Percentiles rank a stretch among this genome's conserved stretches.
phyloP scores from a whole-genome alignment of 129 eudicot species.

The Apium graveolens region DNA sequence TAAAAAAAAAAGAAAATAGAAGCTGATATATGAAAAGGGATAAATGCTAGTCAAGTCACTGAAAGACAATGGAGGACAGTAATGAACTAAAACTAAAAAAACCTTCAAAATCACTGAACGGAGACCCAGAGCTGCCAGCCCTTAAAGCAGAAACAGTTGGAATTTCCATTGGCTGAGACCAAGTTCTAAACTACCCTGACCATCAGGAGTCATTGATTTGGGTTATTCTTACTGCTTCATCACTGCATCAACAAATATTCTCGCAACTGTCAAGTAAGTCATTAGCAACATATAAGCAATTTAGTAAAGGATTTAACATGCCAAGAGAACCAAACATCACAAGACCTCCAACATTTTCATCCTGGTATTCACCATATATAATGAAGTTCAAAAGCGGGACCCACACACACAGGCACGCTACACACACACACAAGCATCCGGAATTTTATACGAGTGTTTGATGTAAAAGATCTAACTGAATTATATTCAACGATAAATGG shows the following conservation, averaged over 20 bases:
- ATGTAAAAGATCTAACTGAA: background rate
- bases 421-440: background rate
- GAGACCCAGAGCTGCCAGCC: conserved; percentile 64
- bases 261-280: background rate
- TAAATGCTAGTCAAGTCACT: background rate
- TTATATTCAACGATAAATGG: background rate
- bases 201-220: conserved; percentile 30
- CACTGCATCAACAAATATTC: conserved; percentile 24
- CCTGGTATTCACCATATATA: background rate
- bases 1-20: conserved; percentile 22
- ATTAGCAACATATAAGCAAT: background rate
- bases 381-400: background rate
- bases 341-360: background rate
- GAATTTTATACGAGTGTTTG: background rate
- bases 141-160: conserved; percentile 60
- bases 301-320: background rate
- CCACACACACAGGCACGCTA: background rate
- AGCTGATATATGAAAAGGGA: background rate
- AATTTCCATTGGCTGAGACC: conserved; percentile 78
- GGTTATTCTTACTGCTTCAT: conserved; percentile 28
- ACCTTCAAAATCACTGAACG: conserved; percentile 61
- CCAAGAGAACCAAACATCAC: background rate
- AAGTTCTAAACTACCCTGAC: conserved; percentile 40
- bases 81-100: background rate
- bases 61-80: background rate